Evolutionary conservation across 164 flowering plant species (phyloP).

Genomic region (Vitis riparia): DNA sequence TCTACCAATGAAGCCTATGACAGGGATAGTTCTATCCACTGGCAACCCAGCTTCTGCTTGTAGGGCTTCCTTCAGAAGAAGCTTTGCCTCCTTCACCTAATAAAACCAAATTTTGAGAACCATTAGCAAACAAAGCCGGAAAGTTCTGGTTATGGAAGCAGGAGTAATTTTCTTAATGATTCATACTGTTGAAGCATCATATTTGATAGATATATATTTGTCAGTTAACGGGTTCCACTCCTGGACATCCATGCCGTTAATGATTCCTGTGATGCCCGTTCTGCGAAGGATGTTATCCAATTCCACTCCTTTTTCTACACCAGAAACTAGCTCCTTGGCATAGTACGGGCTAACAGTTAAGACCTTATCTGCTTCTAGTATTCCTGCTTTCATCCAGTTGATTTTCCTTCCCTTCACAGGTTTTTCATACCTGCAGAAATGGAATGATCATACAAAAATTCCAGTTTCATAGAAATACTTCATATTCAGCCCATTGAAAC

Average conservation of each 20-base stretch:
- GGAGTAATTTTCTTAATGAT: background rate
- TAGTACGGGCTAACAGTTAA: slow-evolving; percentile 90
- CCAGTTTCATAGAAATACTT: too few relatives aligned
- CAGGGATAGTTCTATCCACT: slow-evolving; percentile 63
- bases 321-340: slow-evolving; percentile 75
- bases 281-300: slow-evolving; percentile 53
- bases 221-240: slow-evolving; percentile 89
- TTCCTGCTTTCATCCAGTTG: slow-evolving; percentile 97
- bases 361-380: slow-evolving; percentile 63
- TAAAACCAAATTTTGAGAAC: slow-evolving; percentile 6
- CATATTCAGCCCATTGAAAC: background rate
- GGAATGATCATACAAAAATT: background rate
- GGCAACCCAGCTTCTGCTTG: slow-evolving; percentile 94
- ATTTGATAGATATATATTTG: slow-evolving; percentile 59
- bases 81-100: slow-evolving; percentile 77
- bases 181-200: slow-evolving; percentile 75
- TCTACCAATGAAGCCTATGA: slow-evolving; percentile 92
- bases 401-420: slow-evolving; percentile 94
- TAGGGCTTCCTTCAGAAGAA: slow-evolving; percentile 76
- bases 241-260: slow-evolving; percentile 94
- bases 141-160: background rate
- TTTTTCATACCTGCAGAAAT: slow-evolving; percentile 59
- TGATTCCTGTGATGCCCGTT: slow-evolving; percentile 56
- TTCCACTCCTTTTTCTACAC: slow-evolving; percentile 73
- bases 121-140: background rate